phyloP scores from a whole-genome alignment of 139 green algal genomes.

The Raphidocelis subcapitata region DNA sequence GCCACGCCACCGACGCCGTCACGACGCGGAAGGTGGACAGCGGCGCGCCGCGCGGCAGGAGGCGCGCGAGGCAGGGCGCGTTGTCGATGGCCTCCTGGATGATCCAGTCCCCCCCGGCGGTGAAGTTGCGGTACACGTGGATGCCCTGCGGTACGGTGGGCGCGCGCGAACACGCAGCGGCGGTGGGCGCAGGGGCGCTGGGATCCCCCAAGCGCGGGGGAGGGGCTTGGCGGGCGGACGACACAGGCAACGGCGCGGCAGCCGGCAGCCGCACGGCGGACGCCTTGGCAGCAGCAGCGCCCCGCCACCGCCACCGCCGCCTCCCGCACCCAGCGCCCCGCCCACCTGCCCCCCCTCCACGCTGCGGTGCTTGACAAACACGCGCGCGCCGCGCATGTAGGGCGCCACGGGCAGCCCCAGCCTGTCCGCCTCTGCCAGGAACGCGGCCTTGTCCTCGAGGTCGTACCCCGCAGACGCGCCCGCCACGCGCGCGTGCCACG shows the following conservation, averaged over 20 bases:
- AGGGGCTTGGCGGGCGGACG: too few species aligned
- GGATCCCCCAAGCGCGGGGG: too few species aligned
- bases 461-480: conserved; percentile 7
- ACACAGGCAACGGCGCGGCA: too few species aligned
- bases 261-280: too few species aligned
- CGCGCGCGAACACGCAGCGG: too few species aligned
- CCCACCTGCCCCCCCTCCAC: conserved; percentile 29
- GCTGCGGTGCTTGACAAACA: conserved; percentile 36
- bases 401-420: conserved; percentile 30
- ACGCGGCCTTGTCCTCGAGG: conserved; percentile 32
- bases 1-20: conserved; percentile 18
- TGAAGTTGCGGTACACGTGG: conserved; percentile 24
- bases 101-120: conserved; percentile 35
- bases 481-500: conserved; percentile 18
- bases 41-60: conserved; percentile 30
- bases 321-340: too few species aligned
- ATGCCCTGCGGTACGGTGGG: not conserved
- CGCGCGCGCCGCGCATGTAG: not conserved
- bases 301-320: too few species aligned
- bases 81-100: conserved; percentile 29
- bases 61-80: conserved; percentile 1
- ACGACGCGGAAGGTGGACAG: conserved; percentile 37
- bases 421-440: conserved; percentile 24
- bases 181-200: too few species aligned
- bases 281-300: too few species aligned